Conservation (phyloP, 352 stramenopile genomes). For the Phytophthora fragariae region DNA sequence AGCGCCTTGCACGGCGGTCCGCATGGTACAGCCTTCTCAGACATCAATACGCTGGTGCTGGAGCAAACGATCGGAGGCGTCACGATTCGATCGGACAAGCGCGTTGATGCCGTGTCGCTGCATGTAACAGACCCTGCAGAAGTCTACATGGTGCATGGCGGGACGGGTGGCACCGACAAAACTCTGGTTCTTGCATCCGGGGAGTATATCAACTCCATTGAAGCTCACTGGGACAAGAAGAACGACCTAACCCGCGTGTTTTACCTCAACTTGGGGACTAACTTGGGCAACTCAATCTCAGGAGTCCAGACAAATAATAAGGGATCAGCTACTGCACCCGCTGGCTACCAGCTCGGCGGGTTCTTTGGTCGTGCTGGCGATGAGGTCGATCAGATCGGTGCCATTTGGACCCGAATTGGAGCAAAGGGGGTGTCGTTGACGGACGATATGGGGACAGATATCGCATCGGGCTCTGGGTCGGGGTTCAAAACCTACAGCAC, state of each 20-base stretch:
- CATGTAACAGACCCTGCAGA: constrained; percentile 21
- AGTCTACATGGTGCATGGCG: constrained; percentile 22
- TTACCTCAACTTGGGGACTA: constrained; percentile 53
- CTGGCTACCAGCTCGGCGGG: constrained; percentile 54
- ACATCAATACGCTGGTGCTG: constrained; percentile 22
- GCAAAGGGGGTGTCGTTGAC: constrained; percentile 20
- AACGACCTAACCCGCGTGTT: constrained; percentile 49
- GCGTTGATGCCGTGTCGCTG: constrained; percentile 25
- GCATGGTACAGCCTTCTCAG: constrained; percentile 25
- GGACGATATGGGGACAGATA: constrained; percentile 14
- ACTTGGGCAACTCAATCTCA: constrained; percentile 38
- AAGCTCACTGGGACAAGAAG: constrained; percentile 47
- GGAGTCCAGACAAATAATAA: constrained; percentile 42
- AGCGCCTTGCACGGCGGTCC: constrained; percentile 20
- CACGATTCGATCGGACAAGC: constrained; percentile 26
- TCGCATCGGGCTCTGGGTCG: constrained; percentile 19
- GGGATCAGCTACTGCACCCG: constrained; percentile 40
- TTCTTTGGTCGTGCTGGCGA: constrained; percentile 54
- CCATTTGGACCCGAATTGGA: constrained; percentile 30
- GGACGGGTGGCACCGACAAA: constrained; percentile 21
- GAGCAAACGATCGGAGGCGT: constrained; percentile 15
- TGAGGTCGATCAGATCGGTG: constrained; percentile 50
- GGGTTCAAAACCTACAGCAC: constrained; percentile 19
- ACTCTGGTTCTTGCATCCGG: constrained; percentile 18
- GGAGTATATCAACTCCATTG: constrained; percentile 29